Conservation (phyloP, 2,329 filamentous ascomycete species). For the Elsinoe arachidis region DNA sequence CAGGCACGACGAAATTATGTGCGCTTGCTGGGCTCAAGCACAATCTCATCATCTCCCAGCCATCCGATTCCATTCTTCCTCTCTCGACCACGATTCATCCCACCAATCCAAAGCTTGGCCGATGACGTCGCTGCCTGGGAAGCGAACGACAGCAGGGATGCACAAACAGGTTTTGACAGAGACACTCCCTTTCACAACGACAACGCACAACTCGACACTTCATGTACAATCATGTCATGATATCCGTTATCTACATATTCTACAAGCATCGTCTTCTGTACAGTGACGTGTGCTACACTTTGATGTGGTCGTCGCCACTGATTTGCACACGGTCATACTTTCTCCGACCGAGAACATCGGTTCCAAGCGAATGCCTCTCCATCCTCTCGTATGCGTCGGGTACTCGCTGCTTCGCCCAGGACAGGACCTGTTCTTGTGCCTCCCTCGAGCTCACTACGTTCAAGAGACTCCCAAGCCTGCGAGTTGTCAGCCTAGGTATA, state of each 20-base stretch:
- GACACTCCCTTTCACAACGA: neutral
- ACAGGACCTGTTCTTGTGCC: conserved; percentile 59
- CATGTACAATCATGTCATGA: conserved; percentile 3
- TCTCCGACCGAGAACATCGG: neutral
- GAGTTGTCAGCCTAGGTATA: neutral
- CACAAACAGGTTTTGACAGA: neutral
- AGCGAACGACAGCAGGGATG: conserved; percentile 5
- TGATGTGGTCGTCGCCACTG: neutral
- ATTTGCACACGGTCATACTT: neutral
- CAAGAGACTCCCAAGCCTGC: conserved; percentile 64
- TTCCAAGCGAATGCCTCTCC: conserved; percentile 30
- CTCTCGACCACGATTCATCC: neutral
- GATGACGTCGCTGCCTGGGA: neutral
- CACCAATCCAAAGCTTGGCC: neutral
- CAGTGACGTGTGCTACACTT: neutral
- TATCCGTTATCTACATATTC: neutral
- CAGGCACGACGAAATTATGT: neutral
- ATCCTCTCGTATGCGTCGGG: conserved; percentile 61
- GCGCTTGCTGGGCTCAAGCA: neutral
- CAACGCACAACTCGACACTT: neutral
- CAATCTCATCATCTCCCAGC: conserved; percentile 8
- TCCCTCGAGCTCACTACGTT: conserved; percentile 56
- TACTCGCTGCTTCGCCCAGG: conserved; percentile 63
- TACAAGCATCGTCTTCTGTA: neutral
- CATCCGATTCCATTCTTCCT: conserved; percentile 7